Evolutionary conservation across 2,329 filamentous ascomycete genomes (phyloP), one percentile per base, ranked within the genome.

Genomic region (Alternaria solani): DNA sequence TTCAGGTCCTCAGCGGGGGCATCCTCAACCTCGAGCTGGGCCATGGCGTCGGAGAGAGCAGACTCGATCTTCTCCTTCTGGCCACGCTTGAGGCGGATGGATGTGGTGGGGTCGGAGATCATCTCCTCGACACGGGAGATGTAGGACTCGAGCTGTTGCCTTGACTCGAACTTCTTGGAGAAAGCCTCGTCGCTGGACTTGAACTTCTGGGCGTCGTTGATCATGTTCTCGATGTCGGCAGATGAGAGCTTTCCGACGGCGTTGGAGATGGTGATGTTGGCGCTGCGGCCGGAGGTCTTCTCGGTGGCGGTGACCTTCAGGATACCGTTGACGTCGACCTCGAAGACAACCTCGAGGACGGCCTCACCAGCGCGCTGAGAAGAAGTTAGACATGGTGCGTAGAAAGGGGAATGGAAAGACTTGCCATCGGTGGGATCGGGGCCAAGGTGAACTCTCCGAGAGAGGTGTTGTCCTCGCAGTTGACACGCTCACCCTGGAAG

Each of bases 241-340:
- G 90, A 91, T 66, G 93, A 97, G 72, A 99, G 92, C 88, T 99
- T 99, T 82, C 95, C 95, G 76, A 99, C 94, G 62, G 95, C 97
- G 89, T 99, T 99, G 84, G 92, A 93, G 84, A 99, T 99, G 81
- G 95, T 99, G 82, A 99, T 99, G 89, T 99, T 99, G 84, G 95
- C 95, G 78, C 88, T 95, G 81, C 95, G 94, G 77, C 95, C 95
- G 34, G 95, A 97, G 73, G 93, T 94, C 90, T 99, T 99, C 89
- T 99, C 95, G 48, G 94, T 97, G 71, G 95, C 95, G 66, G 94
- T 98, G 77, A 98, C 95, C 90, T 99, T 99, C 71, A 99, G 90
- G 81, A 97, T 97, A 90, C 95, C 95, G 87, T 99, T 99, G 88
- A 97, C 95, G 74, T 99, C 95, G 79, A 99, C 95, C 86, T 99